Base-by-base conservation (phyloP, 108 stramenopile genomes). In the Stephanodiscus minutulus region DNA sequence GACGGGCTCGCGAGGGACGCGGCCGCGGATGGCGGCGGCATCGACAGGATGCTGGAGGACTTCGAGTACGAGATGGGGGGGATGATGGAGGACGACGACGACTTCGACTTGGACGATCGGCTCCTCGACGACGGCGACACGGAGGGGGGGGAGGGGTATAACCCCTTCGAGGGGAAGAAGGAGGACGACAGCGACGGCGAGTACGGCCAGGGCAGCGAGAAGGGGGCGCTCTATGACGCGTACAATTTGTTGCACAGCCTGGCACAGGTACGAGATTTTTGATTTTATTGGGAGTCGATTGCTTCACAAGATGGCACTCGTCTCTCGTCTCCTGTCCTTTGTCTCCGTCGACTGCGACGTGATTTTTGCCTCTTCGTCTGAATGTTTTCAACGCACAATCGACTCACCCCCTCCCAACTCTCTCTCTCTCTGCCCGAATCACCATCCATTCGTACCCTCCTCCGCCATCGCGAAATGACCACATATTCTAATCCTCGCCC, bases 191-290 rank as follows among this genome's bases (percentile, higher is more conserved):
- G 57, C 57, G 36, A 37, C 29, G 28, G 55, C 24, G 81, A 82
- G 33, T 82, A 70, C 59, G 81, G 81, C 35, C 81, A 82, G 64
- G 74, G 81, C 17, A 80, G 74, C 47, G 82, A 83, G 44, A 90
- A 90, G 72, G 86, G 79, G 31, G 81, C 85, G 13, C 36, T 90
- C 59, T 96, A 95, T 66, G 96, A 95, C 62, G 96, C 96, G 7
- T 96, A 96, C 82, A 96, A 95, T 70, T 77, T 91, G 52, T 76
- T 96, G 31, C 96, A 96, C 73, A 85, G 86, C 39, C 77, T 96
- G 29, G 94, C 96, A n/a, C 92, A 95, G 86, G 93, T 92, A 41
- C 60, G 89, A 54, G 18, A 49, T 39, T 22, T 39, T 22, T 28
- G 21, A n/a, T 66, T 27, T 25, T 61, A 1, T 17, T 61, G 60